A percentile compares a stretch with the other conserved stretches of the same genome.
These are phyloP conservation scores for Karstenula rhodostoma DNA, from an alignment of 2,329 filamentous ascomycete species.

Conservation along the genomic window DNA sequence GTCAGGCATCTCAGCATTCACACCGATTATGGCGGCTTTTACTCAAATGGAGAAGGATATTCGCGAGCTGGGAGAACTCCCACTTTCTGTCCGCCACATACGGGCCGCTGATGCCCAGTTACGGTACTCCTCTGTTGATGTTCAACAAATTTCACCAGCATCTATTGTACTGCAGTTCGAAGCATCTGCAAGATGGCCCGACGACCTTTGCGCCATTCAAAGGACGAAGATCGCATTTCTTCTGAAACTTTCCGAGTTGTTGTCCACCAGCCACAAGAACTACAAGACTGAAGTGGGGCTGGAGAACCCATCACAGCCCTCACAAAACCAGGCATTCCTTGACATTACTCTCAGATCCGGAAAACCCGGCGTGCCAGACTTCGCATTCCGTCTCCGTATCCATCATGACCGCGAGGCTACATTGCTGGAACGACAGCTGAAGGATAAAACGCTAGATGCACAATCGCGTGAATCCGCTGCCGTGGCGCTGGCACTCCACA, in stretches of 20 bases:
- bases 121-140: conserved; percentile 73
- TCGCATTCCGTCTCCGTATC: conserved; percentile 84
- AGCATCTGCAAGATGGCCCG: conserved; percentile 91
- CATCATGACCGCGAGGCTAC: conserved; percentile 87
- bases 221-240: conserved; percentile 92
- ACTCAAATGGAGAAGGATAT: conserved; percentile 78
- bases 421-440: conserved; percentile 79
- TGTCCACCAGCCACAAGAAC: conserved; percentile 68
- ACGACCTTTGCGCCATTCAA: conserved; percentile 89
- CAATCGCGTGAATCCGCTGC: conserved; percentile 74
- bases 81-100: conserved; percentile 84
- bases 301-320: conserved; percentile 74
- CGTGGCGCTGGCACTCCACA: conserved; percentile 73
- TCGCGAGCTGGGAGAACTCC: conserved; percentile 79
- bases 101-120: conserved; percentile 75
- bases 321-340: conserved; percentile 81
- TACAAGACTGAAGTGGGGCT: conserved; percentile 77
- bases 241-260: conserved; percentile 73
- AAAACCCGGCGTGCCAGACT: conserved; percentile 27
- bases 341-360: conserved; percentile 79
- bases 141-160: conserved; percentile 67
- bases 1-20: conserved; percentile 65
- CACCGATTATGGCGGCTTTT: conserved; percentile 74
- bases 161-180: conserved; percentile 91
- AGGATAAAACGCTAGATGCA: conserved; percentile 73